Evolutionary conservation across 345 rosid genomes (phyloP).

Genomic region (Trapa bicornis): DNA sequence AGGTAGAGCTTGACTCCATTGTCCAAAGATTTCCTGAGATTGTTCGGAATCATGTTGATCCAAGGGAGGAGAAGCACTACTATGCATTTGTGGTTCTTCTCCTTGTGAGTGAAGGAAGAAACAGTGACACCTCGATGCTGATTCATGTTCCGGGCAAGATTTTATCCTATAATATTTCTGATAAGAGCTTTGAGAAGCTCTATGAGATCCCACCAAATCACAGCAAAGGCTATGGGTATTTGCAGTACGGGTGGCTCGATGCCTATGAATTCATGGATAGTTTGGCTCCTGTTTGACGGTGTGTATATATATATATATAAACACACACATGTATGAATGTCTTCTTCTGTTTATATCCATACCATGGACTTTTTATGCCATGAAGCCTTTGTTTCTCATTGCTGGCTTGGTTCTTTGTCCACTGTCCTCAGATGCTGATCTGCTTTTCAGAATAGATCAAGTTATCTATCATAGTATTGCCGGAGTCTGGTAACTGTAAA

Average conservation of each 20-base stretch:
- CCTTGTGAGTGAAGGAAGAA: constrained; percentile 12
- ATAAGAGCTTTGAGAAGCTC: constrained; percentile 12
- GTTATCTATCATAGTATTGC: neutral
- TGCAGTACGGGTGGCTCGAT: constrained; percentile 18
- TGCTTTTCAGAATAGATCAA: neutral
- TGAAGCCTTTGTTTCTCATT: neutral
- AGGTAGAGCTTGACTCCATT: constrained; percentile 13
- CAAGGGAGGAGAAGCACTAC: constrained; percentile 1
- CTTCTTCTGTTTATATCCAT: neutral
- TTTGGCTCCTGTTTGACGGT: constrained; percentile 14
- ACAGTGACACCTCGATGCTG: constrained; percentile 12
- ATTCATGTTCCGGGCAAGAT: constrained; percentile 22
- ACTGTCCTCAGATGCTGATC: neutral
- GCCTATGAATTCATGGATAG: constrained; percentile 20
- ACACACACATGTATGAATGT: neutral
- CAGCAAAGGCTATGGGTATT: constrained; percentile 3
- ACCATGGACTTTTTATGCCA: no score
- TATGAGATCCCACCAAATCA: constrained; percentile 1
- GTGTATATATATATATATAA: no score
- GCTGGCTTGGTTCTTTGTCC: neutral
- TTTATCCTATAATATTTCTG: constrained; percentile 10
- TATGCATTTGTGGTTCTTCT: constrained; percentile 13
- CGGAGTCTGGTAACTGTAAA: no score
- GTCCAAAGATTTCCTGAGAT: constrained; percentile 15
- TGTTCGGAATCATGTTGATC: constrained; percentile 11